Conservation (phyloP, 2,329 filamentous ascomycete species). For the Orbilia quercus region DNA sequence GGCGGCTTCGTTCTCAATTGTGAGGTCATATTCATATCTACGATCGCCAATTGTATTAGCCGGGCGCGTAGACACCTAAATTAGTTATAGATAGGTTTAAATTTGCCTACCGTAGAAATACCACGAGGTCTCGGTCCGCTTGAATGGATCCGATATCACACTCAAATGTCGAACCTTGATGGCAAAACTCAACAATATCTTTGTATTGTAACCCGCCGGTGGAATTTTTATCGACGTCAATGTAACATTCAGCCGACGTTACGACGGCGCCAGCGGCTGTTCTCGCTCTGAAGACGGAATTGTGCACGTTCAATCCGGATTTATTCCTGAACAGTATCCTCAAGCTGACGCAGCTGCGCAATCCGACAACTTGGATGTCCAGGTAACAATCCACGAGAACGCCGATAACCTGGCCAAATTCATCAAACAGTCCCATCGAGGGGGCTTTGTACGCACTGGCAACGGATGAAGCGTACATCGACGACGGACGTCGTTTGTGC, state of each 20-base stretch:
- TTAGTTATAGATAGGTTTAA: background rate
- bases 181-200: constrained; percentile 33
- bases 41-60: constrained; percentile 1
- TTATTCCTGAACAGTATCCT: constrained; percentile 53
- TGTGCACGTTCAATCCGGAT: constrained; percentile 21
- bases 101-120: constrained; percentile 39
- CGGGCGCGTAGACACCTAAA: background rate
- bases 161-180: constrained; percentile 41
- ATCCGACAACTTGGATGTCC: constrained; percentile 35
- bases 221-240: constrained; percentile 23
- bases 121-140: constrained; percentile 36
- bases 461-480: constrained; percentile 29
- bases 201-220: constrained; percentile 24
- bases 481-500: constrained; percentile 44
- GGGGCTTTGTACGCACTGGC: constrained; percentile 3
- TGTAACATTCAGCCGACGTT: constrained; percentile 51
- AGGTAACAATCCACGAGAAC: constrained; percentile 47
- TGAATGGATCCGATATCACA: constrained; percentile 40
- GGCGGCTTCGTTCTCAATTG: constrained; percentile 37
- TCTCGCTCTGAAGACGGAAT: constrained; percentile 42
- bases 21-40: constrained; percentile 53
- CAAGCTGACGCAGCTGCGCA: constrained; percentile 42
- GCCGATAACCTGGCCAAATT: constrained; percentile 44
- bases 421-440: constrained; percentile 51
- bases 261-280: constrained; percentile 25